Evolutionary conservation across 2,329 filamentous ascomycete genomes (phyloP).

Genomic region (Cadophora malorum): DNA sequence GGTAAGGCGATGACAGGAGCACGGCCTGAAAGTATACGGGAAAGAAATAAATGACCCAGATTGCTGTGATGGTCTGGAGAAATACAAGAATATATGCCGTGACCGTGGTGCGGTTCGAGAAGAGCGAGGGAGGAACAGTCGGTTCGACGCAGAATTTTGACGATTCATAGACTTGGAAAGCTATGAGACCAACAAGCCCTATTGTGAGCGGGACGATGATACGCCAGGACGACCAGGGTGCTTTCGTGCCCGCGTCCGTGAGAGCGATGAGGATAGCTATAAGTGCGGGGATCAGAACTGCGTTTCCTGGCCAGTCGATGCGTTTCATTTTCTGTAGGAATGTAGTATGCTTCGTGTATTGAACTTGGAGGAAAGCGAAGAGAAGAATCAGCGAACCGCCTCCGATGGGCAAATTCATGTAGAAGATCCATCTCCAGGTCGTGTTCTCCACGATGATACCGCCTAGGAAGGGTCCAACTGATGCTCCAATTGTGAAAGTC

Average conservation of each 20-base stretch:
- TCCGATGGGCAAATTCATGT: constrained; percentile 31
- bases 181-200: constrained; percentile 55
- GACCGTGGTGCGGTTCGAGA: constrained; percentile 25
- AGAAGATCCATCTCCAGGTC: constrained; percentile 48
- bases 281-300: constrained; percentile 61
- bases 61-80: constrained; percentile 47
- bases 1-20: constrained; percentile 56
- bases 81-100: constrained; percentile 47
- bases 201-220: constrained; percentile 65
- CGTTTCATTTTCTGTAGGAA: constrained; percentile 48
- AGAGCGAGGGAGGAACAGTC: constrained; percentile 22
- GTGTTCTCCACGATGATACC: constrained; percentile 49
- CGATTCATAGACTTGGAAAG: constrained; percentile 49
- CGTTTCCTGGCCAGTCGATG: constrained; percentile 68
- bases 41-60: constrained; percentile 50
- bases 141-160: constrained; percentile 21
- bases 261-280: constrained; percentile 65
- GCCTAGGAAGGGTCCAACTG: constrained; percentile 49
- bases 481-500: constrained; percentile 51
- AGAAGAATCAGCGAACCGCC: constrained; percentile 24
- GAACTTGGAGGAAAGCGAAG: constrained; percentile 28
- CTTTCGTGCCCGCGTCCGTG: constrained; percentile 68
- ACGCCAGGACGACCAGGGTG: constrained; percentile 64
- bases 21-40: constrained; percentile 55
- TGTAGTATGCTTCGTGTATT: constrained; percentile 17